A percentile compares a stretch with the other conserved stretches of the same genome.
Evolutionary conservation across 2,329 filamentous ascomycete genomes (phyloP).

Genomic region (Pseudogymnoascus sp.): DNA sequence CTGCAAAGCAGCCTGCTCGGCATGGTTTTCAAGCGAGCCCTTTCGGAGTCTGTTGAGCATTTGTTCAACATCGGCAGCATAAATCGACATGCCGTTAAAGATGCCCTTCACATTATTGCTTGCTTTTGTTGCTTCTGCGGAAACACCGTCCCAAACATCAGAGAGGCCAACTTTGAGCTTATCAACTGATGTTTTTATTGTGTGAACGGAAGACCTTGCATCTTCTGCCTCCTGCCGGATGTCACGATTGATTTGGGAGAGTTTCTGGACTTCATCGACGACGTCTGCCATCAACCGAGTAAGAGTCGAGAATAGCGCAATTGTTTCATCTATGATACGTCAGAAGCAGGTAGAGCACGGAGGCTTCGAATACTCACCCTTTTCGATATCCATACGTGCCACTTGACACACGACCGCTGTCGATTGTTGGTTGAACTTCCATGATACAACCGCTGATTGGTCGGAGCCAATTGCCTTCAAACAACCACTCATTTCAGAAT

Average conservation of each 20-base stretch:
- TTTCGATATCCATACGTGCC: constrained; percentile 48
- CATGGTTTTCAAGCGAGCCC: neutral
- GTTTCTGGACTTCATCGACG: neutral
- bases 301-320: constrained; percentile 15
- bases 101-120: neutral
- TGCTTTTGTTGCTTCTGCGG: neutral
- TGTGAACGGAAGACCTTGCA: neutral
- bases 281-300: constrained; percentile 1
- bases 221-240: neutral
- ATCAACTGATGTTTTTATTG: neutral
- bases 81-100: neutral
- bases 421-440: constrained; percentile 52
- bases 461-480: constrained; percentile 43
- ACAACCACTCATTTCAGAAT: constrained; percentile 38
- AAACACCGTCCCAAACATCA: neutral
- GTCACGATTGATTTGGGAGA: neutral
- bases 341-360: constrained; percentile 8
- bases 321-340: constrained; percentile 22
- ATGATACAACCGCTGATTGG: constrained; percentile 55
- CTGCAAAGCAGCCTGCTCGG: neutral
- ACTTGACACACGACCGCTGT: constrained; percentile 54
- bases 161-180: constrained; percentile 8
- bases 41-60: constrained; percentile 1
- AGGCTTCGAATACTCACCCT: constrained; percentile 29
- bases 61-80: neutral